Conservation (phyloP, 805 yeast species). For the Metschnikowia borealis region DNA sequence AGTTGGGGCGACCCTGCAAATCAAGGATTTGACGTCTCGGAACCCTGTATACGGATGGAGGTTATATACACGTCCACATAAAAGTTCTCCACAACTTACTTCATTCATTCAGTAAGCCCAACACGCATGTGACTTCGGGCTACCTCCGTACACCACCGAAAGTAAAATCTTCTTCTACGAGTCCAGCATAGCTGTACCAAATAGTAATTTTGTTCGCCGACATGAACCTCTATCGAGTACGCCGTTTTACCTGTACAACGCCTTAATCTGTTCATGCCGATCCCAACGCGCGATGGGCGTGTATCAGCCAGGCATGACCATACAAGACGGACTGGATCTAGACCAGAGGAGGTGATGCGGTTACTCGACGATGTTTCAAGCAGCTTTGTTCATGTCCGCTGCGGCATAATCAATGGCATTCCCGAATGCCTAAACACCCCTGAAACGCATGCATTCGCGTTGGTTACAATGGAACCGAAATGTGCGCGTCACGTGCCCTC, state of each 20-base stretch:
- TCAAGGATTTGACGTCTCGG: too few relatives aligned
- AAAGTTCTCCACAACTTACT: too few relatives aligned
- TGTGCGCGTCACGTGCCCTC: neutral
- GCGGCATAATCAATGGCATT: neutral
- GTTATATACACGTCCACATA: too few relatives aligned
- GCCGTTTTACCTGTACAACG: neutral
- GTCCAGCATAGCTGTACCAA: neutral
- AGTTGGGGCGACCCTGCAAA: too few relatives aligned
- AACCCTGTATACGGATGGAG: too few relatives aligned
- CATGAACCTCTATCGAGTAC: neutral
- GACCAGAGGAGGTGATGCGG: neutral
- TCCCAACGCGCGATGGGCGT: neutral
- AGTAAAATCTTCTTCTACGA: too few relatives aligned
- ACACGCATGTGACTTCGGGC: too few relatives aligned
- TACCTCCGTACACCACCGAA: too few relatives aligned
- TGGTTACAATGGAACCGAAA: neutral
- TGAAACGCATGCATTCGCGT: neutral
- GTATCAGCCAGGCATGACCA: neutral
- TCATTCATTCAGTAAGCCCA: too few relatives aligned
- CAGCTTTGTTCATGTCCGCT: neutral
- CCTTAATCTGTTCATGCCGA: neutral
- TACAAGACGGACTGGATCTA: neutral
- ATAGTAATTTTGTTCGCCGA: neutral
- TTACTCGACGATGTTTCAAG: neutral
- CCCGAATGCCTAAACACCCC: neutral